Conservation (phyloP, 371 early-diverging fungal genomes). For the Lichtheimia ornata region DNA sequence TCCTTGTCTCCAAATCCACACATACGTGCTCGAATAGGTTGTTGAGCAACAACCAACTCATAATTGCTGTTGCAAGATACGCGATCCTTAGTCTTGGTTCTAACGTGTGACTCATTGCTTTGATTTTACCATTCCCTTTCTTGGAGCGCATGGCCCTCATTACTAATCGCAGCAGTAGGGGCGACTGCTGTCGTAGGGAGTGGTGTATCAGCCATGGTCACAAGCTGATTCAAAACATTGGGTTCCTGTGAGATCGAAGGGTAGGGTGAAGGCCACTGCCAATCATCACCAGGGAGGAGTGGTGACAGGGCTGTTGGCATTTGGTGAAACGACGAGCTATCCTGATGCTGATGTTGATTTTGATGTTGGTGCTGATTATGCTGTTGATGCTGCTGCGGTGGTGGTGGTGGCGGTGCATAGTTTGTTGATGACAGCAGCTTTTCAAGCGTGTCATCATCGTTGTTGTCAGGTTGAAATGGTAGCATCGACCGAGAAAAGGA, state of each 20-base stretch:
- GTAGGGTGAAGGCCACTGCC: slow-evolving; percentile 1
- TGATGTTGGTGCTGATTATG: no score
- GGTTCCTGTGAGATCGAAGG: neutral
- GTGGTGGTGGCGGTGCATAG: neutral
- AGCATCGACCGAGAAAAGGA: neutral
- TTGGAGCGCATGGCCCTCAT: neutral
- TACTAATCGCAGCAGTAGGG: neutral
- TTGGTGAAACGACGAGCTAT: slow-evolving; percentile 1
- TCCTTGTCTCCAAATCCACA: slow-evolving; percentile 76
- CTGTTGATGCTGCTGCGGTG: no score
- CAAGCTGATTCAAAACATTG: neutral
- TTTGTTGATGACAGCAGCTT: neutral
- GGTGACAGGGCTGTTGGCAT: slow-evolving; percentile 3
- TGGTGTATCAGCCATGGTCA: neutral
- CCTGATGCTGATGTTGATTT: no score
- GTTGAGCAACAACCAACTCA: slow-evolving; percentile 51
- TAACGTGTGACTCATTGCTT: neutral
- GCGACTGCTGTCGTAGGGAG: slow-evolving; percentile 1
- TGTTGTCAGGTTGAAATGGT: neutral
- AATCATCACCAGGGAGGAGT: neutral
- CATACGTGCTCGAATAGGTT: slow-evolving; percentile 66
- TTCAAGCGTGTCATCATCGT: neutral
- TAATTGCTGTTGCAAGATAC: slow-evolving; percentile 10
- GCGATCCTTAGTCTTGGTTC: slow-evolving; percentile 3
- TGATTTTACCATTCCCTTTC: slow-evolving; percentile 2